These are phyloP conservation scores for Tuctoria greenei DNA, from an alignment of 176 grass and related monocot genomes.

Conservation along the genomic window DNA sequence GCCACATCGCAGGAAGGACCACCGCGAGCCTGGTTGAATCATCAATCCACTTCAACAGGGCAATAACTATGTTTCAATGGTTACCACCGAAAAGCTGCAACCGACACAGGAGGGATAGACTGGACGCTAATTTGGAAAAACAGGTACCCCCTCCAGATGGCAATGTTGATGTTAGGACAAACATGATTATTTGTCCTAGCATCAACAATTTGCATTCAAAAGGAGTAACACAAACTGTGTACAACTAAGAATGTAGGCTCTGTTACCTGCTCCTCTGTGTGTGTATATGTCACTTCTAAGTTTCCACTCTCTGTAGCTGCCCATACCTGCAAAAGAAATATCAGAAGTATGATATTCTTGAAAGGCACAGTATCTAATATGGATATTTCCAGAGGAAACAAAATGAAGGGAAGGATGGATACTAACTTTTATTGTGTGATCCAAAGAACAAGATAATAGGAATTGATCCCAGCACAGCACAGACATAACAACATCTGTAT, in stretches of 20 bases:
- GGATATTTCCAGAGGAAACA: slow-evolving; percentile 9
- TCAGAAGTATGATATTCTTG: slow-evolving; percentile 15
- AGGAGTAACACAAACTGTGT: not conserved
- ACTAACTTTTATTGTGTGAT: slow-evolving; percentile 89
- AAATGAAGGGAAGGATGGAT: slow-evolving; percentile 8
- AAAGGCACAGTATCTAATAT: slow-evolving; percentile 1
- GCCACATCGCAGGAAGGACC: not conserved
- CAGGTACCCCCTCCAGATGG: not conserved
- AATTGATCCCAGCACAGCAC: slow-evolving; percentile 97
- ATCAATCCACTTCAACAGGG: not conserved
- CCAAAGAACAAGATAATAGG: slow-evolving; percentile 94
- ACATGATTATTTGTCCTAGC: not conserved
- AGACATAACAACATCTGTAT: slow-evolving; percentile 83
- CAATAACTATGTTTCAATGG: not conserved
- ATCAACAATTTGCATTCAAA: not conserved
- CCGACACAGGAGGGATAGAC: not conserved
- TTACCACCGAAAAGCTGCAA: not conserved
- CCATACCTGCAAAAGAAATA: slow-evolving; percentile 67
- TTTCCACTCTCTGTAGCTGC: slow-evolving; percentile 70
- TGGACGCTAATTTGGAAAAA: slow-evolving; percentile 7
- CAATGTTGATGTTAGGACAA: too few relatives aligned
- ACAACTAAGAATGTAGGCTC: not conserved
- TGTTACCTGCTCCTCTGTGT: slow-evolving; percentile 84
- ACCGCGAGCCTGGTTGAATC: not conserved
- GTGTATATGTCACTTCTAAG: slow-evolving; percentile 90